These are phyloP conservation scores for Candida freyschussii DNA, from an alignment of 1,139 yeast genomes.

Conservation along the genomic window DNA sequence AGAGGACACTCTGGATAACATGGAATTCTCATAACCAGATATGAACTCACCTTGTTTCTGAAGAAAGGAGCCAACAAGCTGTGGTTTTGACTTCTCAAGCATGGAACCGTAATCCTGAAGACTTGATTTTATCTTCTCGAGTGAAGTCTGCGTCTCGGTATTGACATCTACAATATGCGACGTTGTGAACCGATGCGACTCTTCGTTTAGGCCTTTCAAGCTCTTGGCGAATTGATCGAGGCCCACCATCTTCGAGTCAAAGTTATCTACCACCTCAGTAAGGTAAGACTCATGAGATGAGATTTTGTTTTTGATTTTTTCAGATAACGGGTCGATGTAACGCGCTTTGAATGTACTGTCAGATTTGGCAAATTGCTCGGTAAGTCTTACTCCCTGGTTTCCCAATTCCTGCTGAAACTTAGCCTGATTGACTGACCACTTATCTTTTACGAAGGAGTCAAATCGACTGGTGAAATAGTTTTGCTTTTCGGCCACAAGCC, in stretches of 20 bases:
- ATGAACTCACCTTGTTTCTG: constrained; percentile 11
- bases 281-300: constrained; percentile 2
- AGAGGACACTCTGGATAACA: constrained; percentile 3
- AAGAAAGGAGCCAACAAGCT: constrained; percentile 16
- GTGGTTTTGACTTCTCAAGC: constrained; percentile 14
- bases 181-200: constrained; percentile 7
- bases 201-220: constrained; percentile 13
- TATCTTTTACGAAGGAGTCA: constrained; percentile 13
- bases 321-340: background rate
- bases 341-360: background rate
- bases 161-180: constrained; percentile 5
- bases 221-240: constrained; percentile 10
- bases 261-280: constrained; percentile 1
- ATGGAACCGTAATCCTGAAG: constrained; percentile 17
- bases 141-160: constrained; percentile 1
- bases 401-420: constrained; percentile 10
- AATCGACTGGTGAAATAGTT: constrained; percentile 13
- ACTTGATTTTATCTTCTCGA: constrained; percentile 7
- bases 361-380: background rate
- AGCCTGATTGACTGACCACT: constrained; percentile 16
- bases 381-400: constrained; percentile 4
- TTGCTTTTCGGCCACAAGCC: constrained; percentile 10
- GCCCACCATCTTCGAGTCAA: constrained; percentile 8
- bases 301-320: background rate
- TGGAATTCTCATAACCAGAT: constrained; percentile 8